Conservation (phyloP, 305 asterid genomes). For the Plantago coronopus region DNA sequence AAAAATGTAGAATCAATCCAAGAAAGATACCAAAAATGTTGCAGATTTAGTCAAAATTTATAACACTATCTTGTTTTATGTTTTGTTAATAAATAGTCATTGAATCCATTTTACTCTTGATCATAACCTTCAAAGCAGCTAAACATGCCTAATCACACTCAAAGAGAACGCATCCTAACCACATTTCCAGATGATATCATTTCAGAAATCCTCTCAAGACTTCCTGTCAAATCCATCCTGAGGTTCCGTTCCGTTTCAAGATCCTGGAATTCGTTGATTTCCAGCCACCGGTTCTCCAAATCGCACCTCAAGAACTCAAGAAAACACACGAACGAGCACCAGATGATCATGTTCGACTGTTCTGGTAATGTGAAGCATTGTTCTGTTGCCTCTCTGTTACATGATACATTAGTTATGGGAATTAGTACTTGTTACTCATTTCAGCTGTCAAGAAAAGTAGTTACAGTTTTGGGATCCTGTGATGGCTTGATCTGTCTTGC, state of each 20-base stretch:
- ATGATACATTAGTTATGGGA: background rate
- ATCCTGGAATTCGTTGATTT: background rate
- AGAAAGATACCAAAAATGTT: too few relatives aligned
- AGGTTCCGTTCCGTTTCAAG: background rate
- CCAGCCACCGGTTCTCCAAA: background rate
- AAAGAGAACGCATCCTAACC: too few relatives aligned
- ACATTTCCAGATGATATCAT: background rate
- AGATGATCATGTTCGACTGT: background rate
- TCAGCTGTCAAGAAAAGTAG: background rate
- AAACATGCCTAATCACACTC: too few relatives aligned
- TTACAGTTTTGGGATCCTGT: background rate
- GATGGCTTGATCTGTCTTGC: background rate
- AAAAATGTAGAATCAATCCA: too few relatives aligned
- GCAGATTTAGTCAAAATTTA: too few relatives aligned
- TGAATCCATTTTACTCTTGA: too few relatives aligned
- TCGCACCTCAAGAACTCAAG: background rate
- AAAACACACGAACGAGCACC: background rate
- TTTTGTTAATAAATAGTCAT: too few relatives aligned
- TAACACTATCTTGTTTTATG: too few relatives aligned
- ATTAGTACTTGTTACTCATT: background rate
- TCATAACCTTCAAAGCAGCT: too few relatives aligned
- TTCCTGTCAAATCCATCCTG: background rate
- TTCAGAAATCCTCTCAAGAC: background rate
- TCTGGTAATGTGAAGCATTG: background rate
- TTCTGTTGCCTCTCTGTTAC: background rate